Conservation (phyloP, 225 moss, liverwort and hornwort species). For the Physcomitrellopsis africana region DNA sequence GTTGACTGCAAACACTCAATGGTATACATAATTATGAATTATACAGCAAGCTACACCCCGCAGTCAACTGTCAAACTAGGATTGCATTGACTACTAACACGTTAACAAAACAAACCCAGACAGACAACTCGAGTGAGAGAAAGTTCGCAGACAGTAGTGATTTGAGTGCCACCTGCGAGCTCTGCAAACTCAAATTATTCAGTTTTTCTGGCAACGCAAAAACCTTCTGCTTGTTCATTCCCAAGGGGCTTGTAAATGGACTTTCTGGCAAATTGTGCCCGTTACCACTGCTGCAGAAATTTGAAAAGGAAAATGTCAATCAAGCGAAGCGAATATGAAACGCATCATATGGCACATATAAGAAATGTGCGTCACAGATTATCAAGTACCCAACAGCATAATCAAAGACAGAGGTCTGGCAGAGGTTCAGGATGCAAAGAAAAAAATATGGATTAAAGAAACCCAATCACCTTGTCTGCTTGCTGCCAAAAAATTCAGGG, state of each 20-base stretch:
- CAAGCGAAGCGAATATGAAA: not conserved
- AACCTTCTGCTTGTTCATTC: conserved; percentile 78
- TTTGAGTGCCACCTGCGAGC: conserved; percentile 65
- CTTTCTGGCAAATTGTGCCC: conserved; percentile 90
- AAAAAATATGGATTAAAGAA: not conserved
- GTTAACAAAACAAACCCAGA: conserved; percentile 25
- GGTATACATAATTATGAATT: not conserved
- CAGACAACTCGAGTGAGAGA: conserved; percentile 20
- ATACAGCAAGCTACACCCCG: not conserved
- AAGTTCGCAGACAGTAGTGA: conserved; percentile 14
- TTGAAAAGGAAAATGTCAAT: conserved; percentile 6
- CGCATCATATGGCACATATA: too few species aligned
- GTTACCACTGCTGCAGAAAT: conserved; percentile 53
- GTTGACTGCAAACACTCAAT: too few species aligned
- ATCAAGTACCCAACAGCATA: not conserved
- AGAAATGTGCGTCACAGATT: too few species aligned
- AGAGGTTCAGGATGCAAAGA: not conserved
- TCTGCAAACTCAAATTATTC: conserved; percentile 86
- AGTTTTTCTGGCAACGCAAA: conserved; percentile 89
- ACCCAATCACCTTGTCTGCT: conserved; percentile 52
- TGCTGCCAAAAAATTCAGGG: conserved; percentile 60
- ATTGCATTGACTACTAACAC: not conserved
- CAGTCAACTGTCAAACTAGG: not conserved
- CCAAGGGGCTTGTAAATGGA: conserved; percentile 92
- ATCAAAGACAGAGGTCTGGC: not conserved